These are phyloP conservation scores for Cyclotella atomus DNA, from an alignment of 108 stramenopile genomes.

Conservation along the genomic window DNA sequence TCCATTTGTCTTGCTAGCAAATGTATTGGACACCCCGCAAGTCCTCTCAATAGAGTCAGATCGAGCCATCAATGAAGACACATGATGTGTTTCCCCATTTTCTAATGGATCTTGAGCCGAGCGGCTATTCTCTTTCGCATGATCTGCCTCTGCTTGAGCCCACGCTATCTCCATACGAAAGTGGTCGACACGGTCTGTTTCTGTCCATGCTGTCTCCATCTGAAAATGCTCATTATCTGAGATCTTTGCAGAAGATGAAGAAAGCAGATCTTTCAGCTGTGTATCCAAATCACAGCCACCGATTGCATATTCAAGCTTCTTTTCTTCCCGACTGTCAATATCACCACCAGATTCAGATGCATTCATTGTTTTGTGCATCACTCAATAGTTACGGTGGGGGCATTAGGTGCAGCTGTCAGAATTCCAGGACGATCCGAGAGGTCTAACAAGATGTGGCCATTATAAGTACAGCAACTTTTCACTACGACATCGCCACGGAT, in stretches of 20 bases:
- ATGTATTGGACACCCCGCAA: background rate
- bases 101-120: too few species aligned
- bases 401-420: background rate
- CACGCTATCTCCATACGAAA: conserved; percentile 9
- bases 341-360: too few species aligned
- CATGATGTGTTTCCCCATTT: background rate
- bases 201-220: background rate
- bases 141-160: conserved; percentile 10
- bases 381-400: too few species aligned
- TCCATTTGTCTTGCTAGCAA: background rate
- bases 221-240: background rate
- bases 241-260: background rate
- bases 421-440: too few species aligned
- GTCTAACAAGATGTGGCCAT: too few species aligned
- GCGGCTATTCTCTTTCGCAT: background rate
- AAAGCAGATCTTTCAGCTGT: background rate
- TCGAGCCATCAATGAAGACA: conserved; percentile 11
- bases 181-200: background rate
- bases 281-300: background rate
- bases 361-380: too few species aligned
- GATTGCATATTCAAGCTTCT: background rate
- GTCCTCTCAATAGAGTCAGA: background rate
- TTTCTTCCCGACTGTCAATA: background rate
- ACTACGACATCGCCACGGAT: too few species aligned
- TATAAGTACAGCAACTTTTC: too few species aligned